phyloP scores from a whole-genome alignment of 805 yeast genomes.

The Hanseniaspora singularis region DNA sequence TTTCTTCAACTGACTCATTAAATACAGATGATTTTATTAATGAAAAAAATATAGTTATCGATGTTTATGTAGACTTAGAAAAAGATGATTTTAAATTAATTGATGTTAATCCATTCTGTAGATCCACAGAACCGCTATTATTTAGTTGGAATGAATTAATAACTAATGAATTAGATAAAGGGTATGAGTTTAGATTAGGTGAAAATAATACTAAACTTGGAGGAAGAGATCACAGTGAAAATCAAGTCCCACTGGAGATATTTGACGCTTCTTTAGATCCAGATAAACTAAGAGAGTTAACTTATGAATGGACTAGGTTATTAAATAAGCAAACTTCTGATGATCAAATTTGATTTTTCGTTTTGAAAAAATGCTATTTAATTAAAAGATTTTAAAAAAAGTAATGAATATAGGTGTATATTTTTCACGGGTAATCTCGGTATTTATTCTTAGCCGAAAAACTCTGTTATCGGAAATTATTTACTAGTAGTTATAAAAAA shows the following conservation, averaged over 20 bases:
- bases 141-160: slow-evolving; percentile 76
- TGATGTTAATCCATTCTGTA: slow-evolving; percentile 77
- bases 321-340: slow-evolving; percentile 24
- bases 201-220: slow-evolving; percentile 37
- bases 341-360: slow-evolving; percentile 4
- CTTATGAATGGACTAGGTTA: slow-evolving; percentile 45
- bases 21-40: not conserved
- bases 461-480: too few species aligned
- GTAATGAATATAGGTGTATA: too few species aligned
- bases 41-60: slow-evolving; percentile 50
- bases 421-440: too few species aligned
- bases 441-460: not conserved
- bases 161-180: slow-evolving; percentile 24
- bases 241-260: slow-evolving; percentile 82
- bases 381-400: too few species aligned
- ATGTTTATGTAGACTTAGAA: slow-evolving; percentile 72
- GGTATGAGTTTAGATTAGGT: slow-evolving; percentile 52
- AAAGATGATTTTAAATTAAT: slow-evolving; percentile 52
- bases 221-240: slow-evolving; percentile 60
- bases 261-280: slow-evolving; percentile 71
- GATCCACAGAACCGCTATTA: slow-evolving; percentile 65
- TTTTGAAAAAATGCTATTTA: too few species aligned
- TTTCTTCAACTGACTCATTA: slow-evolving; percentile 26
- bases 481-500: too few species aligned
- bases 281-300: slow-evolving; percentile 54